Evolutionary conservation across 2,329 filamentous ascomycete species (phyloP), one percentile per base, ranked within the genome.

Genomic region (Metarhizium guizhouense): DNA sequence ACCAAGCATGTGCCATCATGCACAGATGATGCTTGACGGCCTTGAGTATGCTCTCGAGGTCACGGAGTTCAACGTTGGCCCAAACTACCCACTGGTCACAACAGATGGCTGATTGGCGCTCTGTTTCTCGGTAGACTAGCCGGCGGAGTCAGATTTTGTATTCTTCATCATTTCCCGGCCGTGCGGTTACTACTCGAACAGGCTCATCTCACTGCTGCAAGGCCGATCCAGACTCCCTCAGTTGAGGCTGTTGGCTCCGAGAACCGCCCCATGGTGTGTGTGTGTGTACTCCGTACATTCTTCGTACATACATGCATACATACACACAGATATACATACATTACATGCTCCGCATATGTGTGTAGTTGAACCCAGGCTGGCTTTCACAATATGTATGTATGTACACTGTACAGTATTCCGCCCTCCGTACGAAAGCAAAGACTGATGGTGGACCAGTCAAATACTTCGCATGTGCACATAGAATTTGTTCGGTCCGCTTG

Each of bases 111-210:
- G 45, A 45, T 50, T 56, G 51, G 38, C 45, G 18, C 54, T 45
- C n/a, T 54, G 51, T 56, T 51, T 56, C 55, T 56, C 51, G 55
- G 51, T 51, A 51, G 47, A 25, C 51, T 54, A 40, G 45, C 51
- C 51, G 55, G 38, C 40, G 40, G 45, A 48, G 20, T 29, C 18
- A 20, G 45, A 29, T 30, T 53, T 16, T 13, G 10, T n/a, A 51
- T 51, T 53, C 55, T 47, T 54, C 51, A 51, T 47, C 51, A 51
- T 42, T 53, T 54, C 55, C 45, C 51, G 49, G 55, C 47, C 14
- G 30, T 54, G 51, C 47, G 51, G 51, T 53, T 56, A 38, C 40
- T 56, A 38, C 54, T 55, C 43, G 34, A 52, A 49, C 34, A 45
- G 51, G 14, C 49, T 36, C 50, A 49, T 43, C 45, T 56, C 45